These are phyloP conservation scores for Syzygium malaccense DNA, from an alignment of 441 rosid species.

Conservation along the genomic window DNA sequence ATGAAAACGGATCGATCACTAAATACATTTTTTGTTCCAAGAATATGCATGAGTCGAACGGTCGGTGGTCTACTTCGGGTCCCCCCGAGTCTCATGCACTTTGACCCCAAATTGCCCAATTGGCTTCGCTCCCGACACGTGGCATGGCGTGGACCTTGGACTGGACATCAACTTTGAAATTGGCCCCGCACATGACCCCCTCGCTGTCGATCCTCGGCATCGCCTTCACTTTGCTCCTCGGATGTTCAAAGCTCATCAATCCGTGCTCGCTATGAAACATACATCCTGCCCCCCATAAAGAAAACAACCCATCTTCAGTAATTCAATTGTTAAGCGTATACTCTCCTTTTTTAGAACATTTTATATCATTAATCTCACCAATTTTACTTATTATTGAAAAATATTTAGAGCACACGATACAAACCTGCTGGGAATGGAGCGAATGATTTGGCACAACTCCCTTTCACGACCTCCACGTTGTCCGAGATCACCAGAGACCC, in stretches of 20 bases:
- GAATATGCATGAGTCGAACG: not conserved
- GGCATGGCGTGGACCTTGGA: constrained; percentile 29
- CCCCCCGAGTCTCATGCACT: not conserved
- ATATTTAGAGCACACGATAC: not conserved
- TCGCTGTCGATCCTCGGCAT: constrained; percentile 20
- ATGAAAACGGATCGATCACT: not conserved
- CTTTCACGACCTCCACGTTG: constrained; percentile 11
- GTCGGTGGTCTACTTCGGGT: not conserved
- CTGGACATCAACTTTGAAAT: constrained; percentile 26
- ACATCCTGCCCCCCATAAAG: constrained; percentile 16
- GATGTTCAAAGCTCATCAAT: constrained; percentile 27
- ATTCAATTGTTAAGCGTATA: not conserved
- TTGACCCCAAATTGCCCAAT: constrained; percentile 8
- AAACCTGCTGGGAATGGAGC: constrained; percentile 31
- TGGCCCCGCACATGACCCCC: constrained; percentile 20
- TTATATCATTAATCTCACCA: not conserved
- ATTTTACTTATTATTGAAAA: not conserved
- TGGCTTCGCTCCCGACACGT: constrained; percentile 26
- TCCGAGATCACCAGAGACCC: constrained; percentile 28
- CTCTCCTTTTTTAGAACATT: not conserved
- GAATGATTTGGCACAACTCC: constrained; percentile 28
- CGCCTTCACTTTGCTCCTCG: constrained; percentile 23
- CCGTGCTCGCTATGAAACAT: constrained; percentile 23
- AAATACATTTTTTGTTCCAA: not conserved
- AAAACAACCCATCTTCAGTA: not conserved